These are phyloP conservation scores for Lachnellula hyalina DNA, from an alignment of 2,329 filamentous ascomycete genomes.

Conservation along the genomic window DNA sequence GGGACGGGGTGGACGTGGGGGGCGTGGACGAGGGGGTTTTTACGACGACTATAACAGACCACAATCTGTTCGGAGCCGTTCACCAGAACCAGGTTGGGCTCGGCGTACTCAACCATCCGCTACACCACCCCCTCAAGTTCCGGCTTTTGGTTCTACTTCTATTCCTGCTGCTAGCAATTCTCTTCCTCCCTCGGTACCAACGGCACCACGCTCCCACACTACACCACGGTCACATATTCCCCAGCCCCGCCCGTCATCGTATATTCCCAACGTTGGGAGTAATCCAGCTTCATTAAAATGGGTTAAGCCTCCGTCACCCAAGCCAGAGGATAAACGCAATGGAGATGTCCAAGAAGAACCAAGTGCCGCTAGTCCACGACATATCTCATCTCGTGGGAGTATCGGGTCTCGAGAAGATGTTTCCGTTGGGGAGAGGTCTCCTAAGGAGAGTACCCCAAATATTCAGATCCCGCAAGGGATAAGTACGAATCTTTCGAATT, in stretches of 20 bases:
- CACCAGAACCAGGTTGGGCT: slow-evolving; percentile 26
- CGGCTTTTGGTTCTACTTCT: slow-evolving; percentile 45
- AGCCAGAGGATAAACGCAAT: too few relatives aligned
- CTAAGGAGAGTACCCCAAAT: not conserved
- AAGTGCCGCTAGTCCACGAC: not conserved
- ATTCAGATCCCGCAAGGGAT: not conserved
- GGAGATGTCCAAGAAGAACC: too few relatives aligned
- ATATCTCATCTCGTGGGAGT: not conserved
- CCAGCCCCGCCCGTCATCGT: not conserved
- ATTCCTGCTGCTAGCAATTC: slow-evolving; percentile 3
- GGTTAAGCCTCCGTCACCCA: not conserved
- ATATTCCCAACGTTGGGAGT: not conserved
- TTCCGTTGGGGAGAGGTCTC: not conserved
- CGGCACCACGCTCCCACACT: slow-evolving; percentile 1
- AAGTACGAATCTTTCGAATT: not conserved
- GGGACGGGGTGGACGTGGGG: slow-evolving; percentile 38
- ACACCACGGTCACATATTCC: not conserved
- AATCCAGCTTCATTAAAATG: not conserved
- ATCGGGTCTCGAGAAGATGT: not conserved
- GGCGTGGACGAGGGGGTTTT: slow-evolving; percentile 45
- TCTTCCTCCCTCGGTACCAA: slow-evolving; percentile 6
- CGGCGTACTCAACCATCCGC: slow-evolving; percentile 41
- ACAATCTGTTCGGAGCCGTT: slow-evolving; percentile 26
- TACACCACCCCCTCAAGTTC: slow-evolving; percentile 47
- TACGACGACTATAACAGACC: slow-evolving; percentile 50